phyloP scores from a whole-genome alignment of 331 rosid species.

The Malus hybrid region DNA sequence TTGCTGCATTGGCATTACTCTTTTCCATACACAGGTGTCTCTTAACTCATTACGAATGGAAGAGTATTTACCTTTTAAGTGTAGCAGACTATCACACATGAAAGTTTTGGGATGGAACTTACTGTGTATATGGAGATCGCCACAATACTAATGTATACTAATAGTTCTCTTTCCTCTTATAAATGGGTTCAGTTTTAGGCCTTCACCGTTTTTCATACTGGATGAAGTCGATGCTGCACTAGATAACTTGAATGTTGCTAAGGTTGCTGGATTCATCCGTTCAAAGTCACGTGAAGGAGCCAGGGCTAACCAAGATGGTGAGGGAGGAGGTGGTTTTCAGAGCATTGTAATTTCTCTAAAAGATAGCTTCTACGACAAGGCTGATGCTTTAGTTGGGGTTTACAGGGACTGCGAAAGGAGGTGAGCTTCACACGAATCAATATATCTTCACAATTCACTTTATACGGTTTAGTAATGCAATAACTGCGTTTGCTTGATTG shows the following conservation, averaged over 20 bases:
- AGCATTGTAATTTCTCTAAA: conserved; percentile 94
- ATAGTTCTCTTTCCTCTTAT: background rate
- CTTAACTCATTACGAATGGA: background rate
- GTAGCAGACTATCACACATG: background rate
- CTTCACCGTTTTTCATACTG: conserved; percentile 96
- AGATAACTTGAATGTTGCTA: conserved; percentile 94
- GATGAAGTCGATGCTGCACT: conserved; percentile 99
- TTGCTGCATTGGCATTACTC: conserved; percentile 93
- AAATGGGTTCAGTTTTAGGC: conserved; percentile 68
- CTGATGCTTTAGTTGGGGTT: conserved; percentile 93
- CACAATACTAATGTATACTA: background rate
- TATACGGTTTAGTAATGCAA: background rate
- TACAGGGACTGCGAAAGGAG: conserved; percentile 78
- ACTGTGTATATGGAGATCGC: background rate
- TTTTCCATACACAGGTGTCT: conserved; percentile 90
- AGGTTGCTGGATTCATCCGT: conserved; percentile 98
- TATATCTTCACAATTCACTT: background rate
- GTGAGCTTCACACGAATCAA: conserved; percentile 22
- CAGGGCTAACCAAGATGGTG: conserved; percentile 58
- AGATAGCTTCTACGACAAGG: conserved; percentile 96
- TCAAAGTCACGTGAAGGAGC: conserved; percentile 85
- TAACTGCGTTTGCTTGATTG: background rate
- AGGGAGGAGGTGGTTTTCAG: conserved; percentile 79
- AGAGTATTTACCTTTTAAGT: background rate
- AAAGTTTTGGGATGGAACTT: background rate